phyloP scores from a whole-genome alignment of 805 yeast species.

The Metschnikowia matae region DNA sequence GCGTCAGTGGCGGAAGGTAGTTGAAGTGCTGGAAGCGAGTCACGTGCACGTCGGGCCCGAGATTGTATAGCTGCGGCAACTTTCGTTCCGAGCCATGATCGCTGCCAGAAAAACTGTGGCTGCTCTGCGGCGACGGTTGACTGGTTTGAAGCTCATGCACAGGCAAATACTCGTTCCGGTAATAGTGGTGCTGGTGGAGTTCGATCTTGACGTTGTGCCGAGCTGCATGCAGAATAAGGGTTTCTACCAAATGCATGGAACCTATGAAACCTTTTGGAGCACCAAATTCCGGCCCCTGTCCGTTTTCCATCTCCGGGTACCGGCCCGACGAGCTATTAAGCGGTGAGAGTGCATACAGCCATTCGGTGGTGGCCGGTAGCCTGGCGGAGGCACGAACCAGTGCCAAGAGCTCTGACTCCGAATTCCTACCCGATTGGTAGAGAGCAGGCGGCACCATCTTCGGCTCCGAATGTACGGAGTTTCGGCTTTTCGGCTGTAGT shows the following conservation, averaged over 20 bases:
- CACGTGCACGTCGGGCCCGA: constrained; percentile 17
- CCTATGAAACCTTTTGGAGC: constrained; percentile 43
- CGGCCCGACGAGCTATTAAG: neutral
- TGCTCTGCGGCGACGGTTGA: constrained; percentile 1
- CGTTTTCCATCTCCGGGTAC: neutral
- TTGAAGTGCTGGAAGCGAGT: constrained; percentile 58
- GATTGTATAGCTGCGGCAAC: neutral
- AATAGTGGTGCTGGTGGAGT: constrained; percentile 82
- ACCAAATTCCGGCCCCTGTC: neutral
- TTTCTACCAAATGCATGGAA: constrained; percentile 51
- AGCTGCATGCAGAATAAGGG: constrained; percentile 57
- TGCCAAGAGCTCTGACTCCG: constrained; percentile 5
- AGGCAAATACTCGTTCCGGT: constrained; percentile 31
- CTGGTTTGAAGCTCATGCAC: neutral
- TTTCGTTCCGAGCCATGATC: constrained; percentile 2
- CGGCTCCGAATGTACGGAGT: neutral
- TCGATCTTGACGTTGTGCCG: constrained; percentile 54
- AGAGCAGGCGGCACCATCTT: neutral
- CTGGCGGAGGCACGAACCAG: constrained; percentile 6
- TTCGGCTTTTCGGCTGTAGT: neutral
- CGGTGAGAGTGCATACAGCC: neutral
- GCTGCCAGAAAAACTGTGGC: neutral
- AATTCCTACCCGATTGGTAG: neutral
- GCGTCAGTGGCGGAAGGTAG: constrained; percentile 65
- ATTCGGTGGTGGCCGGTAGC: constrained; percentile 1